Base-by-base conservation (phyloP, 345 rosid species). In the Eucalyptus erythrocorys region DNA sequence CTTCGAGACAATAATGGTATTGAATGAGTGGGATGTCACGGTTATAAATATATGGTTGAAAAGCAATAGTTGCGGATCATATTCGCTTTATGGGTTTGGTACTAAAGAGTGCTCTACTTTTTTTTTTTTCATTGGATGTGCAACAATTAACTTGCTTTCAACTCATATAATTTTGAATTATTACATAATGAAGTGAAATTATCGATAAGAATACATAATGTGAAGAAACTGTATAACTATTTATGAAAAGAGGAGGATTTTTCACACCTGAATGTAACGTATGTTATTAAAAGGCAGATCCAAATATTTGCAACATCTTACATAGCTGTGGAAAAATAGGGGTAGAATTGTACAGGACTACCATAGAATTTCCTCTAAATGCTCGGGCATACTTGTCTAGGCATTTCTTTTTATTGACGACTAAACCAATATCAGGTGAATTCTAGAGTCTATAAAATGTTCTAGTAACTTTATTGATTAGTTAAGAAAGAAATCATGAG, bases 211-310 rank as follows among this genome's bases (percentile, higher is more conserved):
- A 24, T 57, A 57, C 64, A 57, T 10, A 10, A 26, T 57, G 64
- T 0, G 1, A 57, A 57, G 64, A 57, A 57, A 57, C 3, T 0
- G 3, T 57, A 26, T 26, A 57, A 57, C 13, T 26, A 57, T 26
- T 57, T 1, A 11, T 57, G n/a, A n/a, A 57, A 57, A 57, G 64
- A 57, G 64, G 26, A 57, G 1, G 64, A 10, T 51, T 57, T n/a
- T 57, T 26, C n/a, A 57, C 1, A 57, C 64, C 30, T 2, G 3
- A 26, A 57, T 1, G n/a, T 26, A 0, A 8, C 10, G 4, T 0
- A 2, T 0, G 57, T 51, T 2, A 51, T 51, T 51, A 1, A 51
- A 51, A 19, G 57, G 5, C 10, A 51, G 57, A 51, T 51, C 57
- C 57, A 51, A 51, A 51, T 51, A 51, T 51, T 51, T 0, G 26